Conservation (phyloP, 768 basidiomycete species). For the Cystobasidium ongulense region DNA sequence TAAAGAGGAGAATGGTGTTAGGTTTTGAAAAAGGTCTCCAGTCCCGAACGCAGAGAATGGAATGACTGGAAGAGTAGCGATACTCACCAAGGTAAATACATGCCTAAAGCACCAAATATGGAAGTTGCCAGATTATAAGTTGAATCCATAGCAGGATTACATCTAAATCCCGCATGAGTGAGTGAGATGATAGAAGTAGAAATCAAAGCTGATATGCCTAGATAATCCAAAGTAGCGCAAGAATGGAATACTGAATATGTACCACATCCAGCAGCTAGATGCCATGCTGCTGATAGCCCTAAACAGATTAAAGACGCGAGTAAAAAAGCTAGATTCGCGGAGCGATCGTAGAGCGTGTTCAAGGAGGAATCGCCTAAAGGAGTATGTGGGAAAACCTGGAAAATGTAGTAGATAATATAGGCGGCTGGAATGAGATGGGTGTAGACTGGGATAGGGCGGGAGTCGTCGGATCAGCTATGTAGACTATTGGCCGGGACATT, state of each 20-base stretch:
- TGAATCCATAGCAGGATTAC: constrained; percentile 27
- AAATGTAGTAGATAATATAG: constrained; percentile 36
- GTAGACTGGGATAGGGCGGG: constrained; percentile 27
- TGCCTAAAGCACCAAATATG: constrained; percentile 35
- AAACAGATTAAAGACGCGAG: constrained; percentile 42
- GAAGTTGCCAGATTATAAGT: constrained; percentile 35
- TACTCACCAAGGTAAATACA: constrained; percentile 36
- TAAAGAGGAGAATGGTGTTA: background rate
- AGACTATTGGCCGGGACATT: background rate
- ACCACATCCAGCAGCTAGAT: constrained; percentile 42
- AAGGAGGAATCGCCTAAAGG: constrained; percentile 27
- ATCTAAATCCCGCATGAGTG: constrained; percentile 38
- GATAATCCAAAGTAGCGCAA: constrained; percentile 43
- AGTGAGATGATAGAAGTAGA: constrained; percentile 37
- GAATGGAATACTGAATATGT: constrained; percentile 37
- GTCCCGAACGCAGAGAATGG: background rate
- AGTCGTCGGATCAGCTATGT: constrained; percentile 23
- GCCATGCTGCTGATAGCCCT: constrained; percentile 42
- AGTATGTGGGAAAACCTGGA: constrained; percentile 31
- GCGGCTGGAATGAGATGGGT: constrained; percentile 40
- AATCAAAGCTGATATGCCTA: constrained; percentile 40
- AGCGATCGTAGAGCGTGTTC: constrained; percentile 36
- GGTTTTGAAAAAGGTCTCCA: background rate
- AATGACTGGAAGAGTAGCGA: background rate
- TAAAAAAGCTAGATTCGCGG: constrained; percentile 40